phyloP scores from a whole-genome alignment of 2,329 filamentous ascomycete species.

The Cordyceps tenuipes region DNA sequence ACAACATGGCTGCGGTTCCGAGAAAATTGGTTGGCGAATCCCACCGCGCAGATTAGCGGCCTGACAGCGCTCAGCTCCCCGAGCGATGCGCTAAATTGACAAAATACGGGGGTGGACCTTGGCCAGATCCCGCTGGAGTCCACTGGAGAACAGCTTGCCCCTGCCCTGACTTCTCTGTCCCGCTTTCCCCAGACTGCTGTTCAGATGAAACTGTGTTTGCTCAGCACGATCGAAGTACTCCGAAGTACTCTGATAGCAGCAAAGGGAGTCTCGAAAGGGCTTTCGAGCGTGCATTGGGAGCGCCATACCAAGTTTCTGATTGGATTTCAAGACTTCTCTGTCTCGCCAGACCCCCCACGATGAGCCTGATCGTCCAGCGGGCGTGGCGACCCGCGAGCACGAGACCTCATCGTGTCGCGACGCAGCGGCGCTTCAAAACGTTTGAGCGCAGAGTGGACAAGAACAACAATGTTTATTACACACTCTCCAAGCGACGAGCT shows the following conservation, averaged over 20 bases:
- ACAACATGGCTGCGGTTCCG: constrained; percentile 11
- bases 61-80: not conserved
- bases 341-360: not conserved
- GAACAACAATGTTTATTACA: constrained; percentile 21
- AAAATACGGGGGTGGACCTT: constrained; percentile 6
- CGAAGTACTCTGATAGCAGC: not conserved
- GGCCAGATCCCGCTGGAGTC: constrained; percentile 3
- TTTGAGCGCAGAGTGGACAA: constrained; percentile 14
- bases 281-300: not conserved
- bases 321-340: not conserved
- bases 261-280: not conserved
- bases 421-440: constrained; percentile 10
- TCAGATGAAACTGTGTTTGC: constrained; percentile 7
- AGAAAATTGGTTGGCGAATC: not conserved
- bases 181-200: constrained; percentile 10
- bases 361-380: constrained; percentile 3
- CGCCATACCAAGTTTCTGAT: not conserved
- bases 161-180: not conserved
- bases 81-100: constrained; percentile 6
- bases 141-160: not conserved
- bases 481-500: constrained; percentile 16
- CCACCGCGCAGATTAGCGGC: constrained; percentile 3
- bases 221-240: not conserved
- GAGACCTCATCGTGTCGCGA: constrained; percentile 3
- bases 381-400: constrained; percentile 7